Percentiles rank a stretch among this genome's conserved stretches.
Conservation (phyloP, 352 stramenopile genomes). For the Phytophthora cryptogea region DNA sequence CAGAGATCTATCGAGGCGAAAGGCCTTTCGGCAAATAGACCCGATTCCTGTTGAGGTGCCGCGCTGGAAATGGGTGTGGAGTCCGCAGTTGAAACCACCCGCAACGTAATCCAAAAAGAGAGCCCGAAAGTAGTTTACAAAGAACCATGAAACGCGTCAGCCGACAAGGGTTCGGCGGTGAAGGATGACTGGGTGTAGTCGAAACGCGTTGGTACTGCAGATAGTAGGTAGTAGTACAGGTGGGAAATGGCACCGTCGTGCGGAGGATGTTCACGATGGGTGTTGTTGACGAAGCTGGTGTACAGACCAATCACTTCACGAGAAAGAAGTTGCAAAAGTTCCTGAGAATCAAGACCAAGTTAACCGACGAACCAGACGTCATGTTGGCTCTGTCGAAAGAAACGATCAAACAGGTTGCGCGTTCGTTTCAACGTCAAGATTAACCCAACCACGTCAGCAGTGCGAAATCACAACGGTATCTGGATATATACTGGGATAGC, state of each 20-base stretch:
- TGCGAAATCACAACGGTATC: conserved; percentile 9
- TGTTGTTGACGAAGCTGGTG: neutral
- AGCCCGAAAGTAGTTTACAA: conserved; percentile 1
- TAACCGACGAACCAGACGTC: neutral
- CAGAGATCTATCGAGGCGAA: conserved; percentile 17
- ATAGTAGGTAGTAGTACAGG: neutral
- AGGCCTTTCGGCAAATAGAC: conserved; percentile 20
- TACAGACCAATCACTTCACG: conserved; percentile 1
- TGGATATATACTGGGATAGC: neutral
- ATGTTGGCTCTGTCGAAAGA: neutral
- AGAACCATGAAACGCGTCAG: neutral
- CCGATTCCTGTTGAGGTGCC: conserved; percentile 12
- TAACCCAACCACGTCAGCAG: neutral
- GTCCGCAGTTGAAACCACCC: neutral
- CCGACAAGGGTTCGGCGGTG: neutral
- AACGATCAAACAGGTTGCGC: neutral
- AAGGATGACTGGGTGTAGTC: neutral
- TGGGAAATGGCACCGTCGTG: neutral
- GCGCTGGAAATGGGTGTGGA: conserved; percentile 21
- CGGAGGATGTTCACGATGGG: conserved; percentile 4
- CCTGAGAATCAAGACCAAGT: conserved; percentile 3
- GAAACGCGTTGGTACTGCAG: neutral
- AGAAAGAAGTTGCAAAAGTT: neutral
- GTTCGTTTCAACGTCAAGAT: neutral
- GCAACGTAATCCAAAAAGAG: conserved; percentile 1